These are phyloP conservation scores for Aspergillus steynii DNA, from an alignment of 495 filamentous ascomycete genomes.

Conservation along the genomic window DNA sequence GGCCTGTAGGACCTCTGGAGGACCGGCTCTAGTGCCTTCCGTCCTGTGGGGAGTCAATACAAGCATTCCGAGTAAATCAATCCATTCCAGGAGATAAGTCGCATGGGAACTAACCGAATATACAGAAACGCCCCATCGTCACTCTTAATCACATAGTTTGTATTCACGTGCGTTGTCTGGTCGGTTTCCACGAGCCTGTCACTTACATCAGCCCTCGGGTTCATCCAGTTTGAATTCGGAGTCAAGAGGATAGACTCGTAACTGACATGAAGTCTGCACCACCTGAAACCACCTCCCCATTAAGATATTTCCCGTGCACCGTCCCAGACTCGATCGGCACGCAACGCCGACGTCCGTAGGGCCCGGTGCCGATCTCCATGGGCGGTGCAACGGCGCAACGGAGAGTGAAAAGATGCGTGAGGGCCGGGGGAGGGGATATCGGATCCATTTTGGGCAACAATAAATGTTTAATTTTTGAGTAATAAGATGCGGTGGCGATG, in stretches of 20 bases:
- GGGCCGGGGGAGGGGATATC: constrained; percentile 25
- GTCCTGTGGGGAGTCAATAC: constrained; percentile 16
- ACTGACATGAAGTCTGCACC: constrained; percentile 33
- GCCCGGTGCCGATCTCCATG: constrained; percentile 31
- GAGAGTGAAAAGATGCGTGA: constrained; percentile 33
- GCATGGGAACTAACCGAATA: constrained; percentile 22
- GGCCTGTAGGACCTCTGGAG: constrained; percentile 28
- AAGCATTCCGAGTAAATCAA: no score
- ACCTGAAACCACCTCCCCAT: constrained; percentile 31
- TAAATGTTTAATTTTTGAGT: no score
- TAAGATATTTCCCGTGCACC: constrained; percentile 25
- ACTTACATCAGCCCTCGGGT: not conserved
- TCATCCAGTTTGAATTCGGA: no score
- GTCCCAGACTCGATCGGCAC: constrained; percentile 29
- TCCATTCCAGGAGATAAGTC: not conserved
- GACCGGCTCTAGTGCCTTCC: constrained; percentile 31
- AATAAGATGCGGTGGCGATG: no score
- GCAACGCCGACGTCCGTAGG: constrained; percentile 33
- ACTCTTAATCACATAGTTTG: constrained; percentile 32
- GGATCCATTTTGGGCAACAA: constrained; percentile 19
- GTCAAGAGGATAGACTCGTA: no score
- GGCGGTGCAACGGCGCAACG: constrained; percentile 31
- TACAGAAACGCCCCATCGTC: constrained; percentile 32
- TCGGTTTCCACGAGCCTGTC: constrained; percentile 31
- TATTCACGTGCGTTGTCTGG: constrained; percentile 32